Evolutionary conservation across 176 grass and related monocot species (phyloP), one percentile per base, ranked within the genome.

Genomic region (Oryza australiensis): DNA sequence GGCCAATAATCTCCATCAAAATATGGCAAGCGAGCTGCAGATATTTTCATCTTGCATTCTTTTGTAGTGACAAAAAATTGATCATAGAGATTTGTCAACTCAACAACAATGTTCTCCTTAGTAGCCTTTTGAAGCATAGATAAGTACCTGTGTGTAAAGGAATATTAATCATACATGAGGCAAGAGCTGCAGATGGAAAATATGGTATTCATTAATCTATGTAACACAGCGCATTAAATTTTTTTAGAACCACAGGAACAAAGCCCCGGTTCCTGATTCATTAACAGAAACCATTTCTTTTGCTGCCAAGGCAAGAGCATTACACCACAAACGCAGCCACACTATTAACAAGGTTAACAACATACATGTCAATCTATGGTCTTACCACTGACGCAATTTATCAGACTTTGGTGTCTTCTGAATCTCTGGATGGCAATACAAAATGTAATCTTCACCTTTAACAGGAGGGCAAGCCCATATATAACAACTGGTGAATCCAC

Each of bases 1-100:
- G 95, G 92, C 92, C 95, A 98, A 81, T 98, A 98, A 83, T 98
- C 95, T 49, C 95, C 95, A 84, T 98, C 95, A 79, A 98, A 98
- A 73, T 98, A 98, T 64, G 95, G 95, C 86, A 94, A 85, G 48
- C 92, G 86, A 71, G 92, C 74, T 37, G 95, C 95, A 22, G 95
- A 91, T 70, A 90, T 82, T 72, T 91, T 93, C 72, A 82, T 88
- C 59, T 89, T 98, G 88, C 90, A 91, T 69, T 93, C 95, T 70
- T 75, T 68, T 20, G 29, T 82, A 40, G 63, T 82, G 12, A 42
- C 62, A 75, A 98, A 98, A 69, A 94, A 94, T 57, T 95, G 84
- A 42, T 95, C 95, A 72, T 98, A 91, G 38, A 98, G 82, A 78
- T 98, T 98, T 48, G 92, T 98, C 20, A 86, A 40, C n/a, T 93